Percentiles rank a stretch among this genome's conserved stretches.
phyloP scores from a whole-genome alignment of 176 grass and related monocot species.

The Secale cereale region DNA sequence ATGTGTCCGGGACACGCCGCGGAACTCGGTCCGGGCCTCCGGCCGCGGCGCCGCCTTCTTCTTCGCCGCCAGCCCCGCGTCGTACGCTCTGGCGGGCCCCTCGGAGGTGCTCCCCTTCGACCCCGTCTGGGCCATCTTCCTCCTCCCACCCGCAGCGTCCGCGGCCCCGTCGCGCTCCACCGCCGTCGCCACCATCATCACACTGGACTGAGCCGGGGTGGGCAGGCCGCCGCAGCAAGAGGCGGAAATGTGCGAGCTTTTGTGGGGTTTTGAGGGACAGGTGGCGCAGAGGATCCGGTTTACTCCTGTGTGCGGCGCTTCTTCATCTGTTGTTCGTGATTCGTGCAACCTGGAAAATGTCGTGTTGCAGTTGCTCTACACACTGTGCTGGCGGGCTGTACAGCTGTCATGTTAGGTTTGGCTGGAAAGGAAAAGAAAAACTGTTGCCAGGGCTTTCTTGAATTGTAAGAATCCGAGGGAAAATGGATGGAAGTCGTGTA shows the following conservation, averaged over 20 bases:
- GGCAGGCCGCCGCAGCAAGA: background rate
- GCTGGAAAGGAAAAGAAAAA: too few relatives aligned
- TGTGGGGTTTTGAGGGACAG: background rate
- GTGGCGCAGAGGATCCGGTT: background rate
- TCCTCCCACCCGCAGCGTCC: background rate
- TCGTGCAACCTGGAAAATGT: background rate
- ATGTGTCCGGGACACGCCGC: background rate
- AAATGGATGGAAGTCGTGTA: too few relatives aligned
- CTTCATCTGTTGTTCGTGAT: background rate
- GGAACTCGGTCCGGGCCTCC: background rate
- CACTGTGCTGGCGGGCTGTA: background rate
- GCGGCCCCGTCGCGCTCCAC: background rate
- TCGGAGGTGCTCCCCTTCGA: background rate
- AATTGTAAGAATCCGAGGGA: too few relatives aligned
- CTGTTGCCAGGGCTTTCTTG: too few relatives aligned
- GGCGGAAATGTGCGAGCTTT: background rate
- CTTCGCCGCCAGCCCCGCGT: background rate
- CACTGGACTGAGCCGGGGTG: background rate
- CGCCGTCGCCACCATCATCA: background rate
- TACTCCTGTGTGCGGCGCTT: background rate
- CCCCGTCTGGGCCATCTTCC: background rate
- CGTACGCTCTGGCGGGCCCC: background rate
- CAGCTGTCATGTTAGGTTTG: background rate
- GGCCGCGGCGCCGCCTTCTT: background rate
- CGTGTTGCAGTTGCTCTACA: background rate